Conservation (phyloP, 192 early-diverging fungal species). For the Gaertneriomyces sp. region DNA sequence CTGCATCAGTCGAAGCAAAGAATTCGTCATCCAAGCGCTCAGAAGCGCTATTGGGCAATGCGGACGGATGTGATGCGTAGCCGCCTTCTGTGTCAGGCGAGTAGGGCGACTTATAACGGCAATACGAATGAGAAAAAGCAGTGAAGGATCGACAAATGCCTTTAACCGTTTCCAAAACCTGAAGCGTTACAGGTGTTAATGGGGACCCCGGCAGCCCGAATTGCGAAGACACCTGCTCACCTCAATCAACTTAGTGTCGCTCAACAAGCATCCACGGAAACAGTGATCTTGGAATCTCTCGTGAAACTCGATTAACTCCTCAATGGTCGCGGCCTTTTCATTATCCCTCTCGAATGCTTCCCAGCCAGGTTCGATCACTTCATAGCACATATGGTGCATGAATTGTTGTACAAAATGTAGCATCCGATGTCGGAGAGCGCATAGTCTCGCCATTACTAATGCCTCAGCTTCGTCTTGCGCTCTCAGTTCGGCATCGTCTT, state of each 20-base stretch:
- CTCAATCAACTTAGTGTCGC: slow-evolving; percentile 75
- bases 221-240: slow-evolving; percentile 36
- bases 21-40: slow-evolving; percentile 13
- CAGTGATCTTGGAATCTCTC: slow-evolving; percentile 81
- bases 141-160: slow-evolving; percentile 56
- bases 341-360: slow-evolving; percentile 55
- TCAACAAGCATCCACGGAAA: slow-evolving; percentile 88
- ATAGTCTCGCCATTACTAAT: slow-evolving; percentile 49
- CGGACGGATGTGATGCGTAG: slow-evolving; percentile 28
- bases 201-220: not conserved
- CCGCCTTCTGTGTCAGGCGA: slow-evolving; percentile 21
- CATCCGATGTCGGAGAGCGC: slow-evolving; percentile 76
- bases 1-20: slow-evolving; percentile 39
- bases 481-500: not conserved
- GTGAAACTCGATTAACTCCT: slow-evolving; percentile 78
- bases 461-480: slow-evolving; percentile 17
- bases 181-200: slow-evolving; percentile 23
- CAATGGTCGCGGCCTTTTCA: slow-evolving; percentile 69
- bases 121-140: slow-evolving; percentile 55
- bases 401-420: slow-evolving; percentile 90
- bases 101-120: slow-evolving; percentile 13
- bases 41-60: slow-evolving; percentile 6
- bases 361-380: slow-evolving; percentile 94
- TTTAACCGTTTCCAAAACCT: slow-evolving; percentile 68
- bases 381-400: slow-evolving; percentile 81